Evolutionary conservation across 2,329 filamentous ascomycete species (phyloP), one percentile per base, ranked within the genome.

Genomic region (Aspergillus awamori): DNA sequence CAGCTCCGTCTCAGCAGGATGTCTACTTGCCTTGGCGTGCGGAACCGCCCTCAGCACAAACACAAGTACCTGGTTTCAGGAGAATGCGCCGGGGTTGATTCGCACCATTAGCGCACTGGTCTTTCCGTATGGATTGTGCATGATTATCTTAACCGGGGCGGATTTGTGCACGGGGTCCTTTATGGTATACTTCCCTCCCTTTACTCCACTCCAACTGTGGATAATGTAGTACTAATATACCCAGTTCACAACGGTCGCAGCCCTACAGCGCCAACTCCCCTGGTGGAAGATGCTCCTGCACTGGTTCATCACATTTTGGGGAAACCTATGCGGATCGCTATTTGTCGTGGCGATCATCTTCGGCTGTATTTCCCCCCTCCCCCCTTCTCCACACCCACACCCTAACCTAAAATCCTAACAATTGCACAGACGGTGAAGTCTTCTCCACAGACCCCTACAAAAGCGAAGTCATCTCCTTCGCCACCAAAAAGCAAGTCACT

Each of bases 1-100:
- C 49, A 83, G 80, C 61, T 73, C 80, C 4, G 77, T 85, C 43
- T 80, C 83, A 49, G 83, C 83, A 4, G 84, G 84, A 0, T 79
- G 79, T 58, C 70, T 86, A 5, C 72, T 86, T 1, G 77, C 80
- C 2, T 85, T 86, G 63, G 83, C 80, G 5, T 81, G 79, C 45
- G 82, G 80, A 0, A 78, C 81, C 2, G 69, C 74, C 0, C 71
- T 84, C n/a, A 80, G 77, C 53, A 80, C 80, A 26, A 80, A 76
- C 61, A 71, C 80, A 4, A 72, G 80, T 0, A 77, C 81, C 1
- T 83, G 81, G 82, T 82, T 78, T 63, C 75, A 80, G 54, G 76
- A 78, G 6, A 83, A 83, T 63, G 81, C 81, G 0, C 79, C 79
- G 0, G 82, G 81, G 11, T 68, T 84, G 36, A 79, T 83, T 38